A percentile compares a stretch with the other conserved stretches of the same genome.
These are phyloP conservation scores for Collybia mongolica DNA, from an alignment of 768 basidiomycete genomes.

Conservation along the genomic window DNA sequence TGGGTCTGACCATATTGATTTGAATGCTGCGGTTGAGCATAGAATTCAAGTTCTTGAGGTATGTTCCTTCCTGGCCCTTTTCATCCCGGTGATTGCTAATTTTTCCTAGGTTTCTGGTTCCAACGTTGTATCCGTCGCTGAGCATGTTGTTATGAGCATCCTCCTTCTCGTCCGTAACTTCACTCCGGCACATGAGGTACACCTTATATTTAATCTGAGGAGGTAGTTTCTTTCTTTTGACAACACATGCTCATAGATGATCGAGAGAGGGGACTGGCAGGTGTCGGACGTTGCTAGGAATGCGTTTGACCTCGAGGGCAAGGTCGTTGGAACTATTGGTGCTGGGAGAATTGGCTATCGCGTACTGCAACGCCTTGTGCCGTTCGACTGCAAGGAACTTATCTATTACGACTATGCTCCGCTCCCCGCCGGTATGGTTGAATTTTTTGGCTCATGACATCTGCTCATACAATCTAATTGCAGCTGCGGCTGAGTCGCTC, in stretches of 20 bases:
- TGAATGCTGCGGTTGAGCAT: constrained; percentile 82
- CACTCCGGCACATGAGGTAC: constrained; percentile 79
- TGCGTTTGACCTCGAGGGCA: constrained; percentile 87
- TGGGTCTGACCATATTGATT: constrained; percentile 87
- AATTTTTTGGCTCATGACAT: background rate
- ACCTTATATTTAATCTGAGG: constrained; percentile 3
- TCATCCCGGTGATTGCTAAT: constrained; percentile 8
- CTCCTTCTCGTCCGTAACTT: constrained; percentile 91
- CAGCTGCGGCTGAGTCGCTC: constrained; percentile 65
- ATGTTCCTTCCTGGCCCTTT: background rate
- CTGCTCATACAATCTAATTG: background rate
- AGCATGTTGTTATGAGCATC: constrained; percentile 90
- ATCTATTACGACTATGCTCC: constrained; percentile 86
- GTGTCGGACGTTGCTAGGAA: constrained; percentile 81
- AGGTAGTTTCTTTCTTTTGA: background rate
- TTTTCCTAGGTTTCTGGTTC: constrained; percentile 71
- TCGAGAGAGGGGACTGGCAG: constrained; percentile 83
- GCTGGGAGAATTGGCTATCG: constrained; percentile 82
- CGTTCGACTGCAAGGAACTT: constrained; percentile 89
- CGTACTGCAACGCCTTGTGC: constrained; percentile 74
- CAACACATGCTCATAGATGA: constrained; percentile 48
- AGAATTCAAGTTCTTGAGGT: constrained; percentile 79
- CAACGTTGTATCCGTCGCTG: constrained; percentile 89
- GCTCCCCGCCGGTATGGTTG: constrained; percentile 53
- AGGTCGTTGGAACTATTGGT: constrained; percentile 90